Evolutionary conservation across 164 flowering plant genomes (phyloP), one percentile per base, ranked within the genome.

Genomic region (Stephania japonica): DNA sequence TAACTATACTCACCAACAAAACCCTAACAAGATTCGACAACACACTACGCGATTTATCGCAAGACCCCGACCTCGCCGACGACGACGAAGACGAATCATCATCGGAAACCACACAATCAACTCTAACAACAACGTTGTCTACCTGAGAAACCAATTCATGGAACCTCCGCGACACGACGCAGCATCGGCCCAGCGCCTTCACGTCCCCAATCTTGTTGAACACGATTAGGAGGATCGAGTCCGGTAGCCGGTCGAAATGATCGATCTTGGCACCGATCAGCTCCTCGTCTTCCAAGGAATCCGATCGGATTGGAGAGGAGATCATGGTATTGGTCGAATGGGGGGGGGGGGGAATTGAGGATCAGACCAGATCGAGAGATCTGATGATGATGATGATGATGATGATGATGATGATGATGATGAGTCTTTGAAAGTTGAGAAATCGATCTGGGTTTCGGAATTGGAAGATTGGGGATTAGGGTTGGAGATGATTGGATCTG

Each of bases 241-340:
- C 72, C 19, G 64, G 72, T 23, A 70, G 27, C 11, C 65, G 42
- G 23, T 70, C 65, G 42, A 70, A 70, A 56, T 70, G 72, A 19
- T 70, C 72, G 5, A 70, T 53, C 7, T 32, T 32, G 38, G 38
- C 4, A 32, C 38, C 38, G 38, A 32, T 32, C 38, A 32, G 38
- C 38, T 5, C 63, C 2, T 49, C 99, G 27, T 93, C 97, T 32
- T 86, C 92, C 90, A 97, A 5, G 98, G 97, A 0, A 91, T 61
- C 18, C 83, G 78, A 56, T 91, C 66, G 66, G 32, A 63, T 63
- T 63, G 9, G 4, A 26, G 66, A 27, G 23, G 38, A 63, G 26
- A 63, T 63, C 66, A 32, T 32, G 38, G 38, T 2, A 2, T 32
- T 63, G 26, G 66, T 63, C 66, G 66, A 27, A 3, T 7, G 6